Conservation (phyloP, 2,329 filamentous ascomycete genomes). For the Fusarium miscanthi region DNA sequence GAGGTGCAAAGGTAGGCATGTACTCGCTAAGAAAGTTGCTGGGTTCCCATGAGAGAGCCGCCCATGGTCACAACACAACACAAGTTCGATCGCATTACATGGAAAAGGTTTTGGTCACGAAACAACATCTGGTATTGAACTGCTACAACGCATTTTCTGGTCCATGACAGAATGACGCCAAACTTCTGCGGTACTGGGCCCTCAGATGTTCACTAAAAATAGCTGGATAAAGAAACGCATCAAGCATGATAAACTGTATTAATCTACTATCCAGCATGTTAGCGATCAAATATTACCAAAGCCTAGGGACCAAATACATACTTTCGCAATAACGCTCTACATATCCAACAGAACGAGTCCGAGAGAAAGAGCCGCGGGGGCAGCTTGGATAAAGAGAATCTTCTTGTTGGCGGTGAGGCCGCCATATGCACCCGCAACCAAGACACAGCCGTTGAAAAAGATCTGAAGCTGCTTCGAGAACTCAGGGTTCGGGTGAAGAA, state of each 20-base stretch:
- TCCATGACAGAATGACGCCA: not conserved
- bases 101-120: too few species aligned
- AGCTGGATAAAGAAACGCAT: not conserved
- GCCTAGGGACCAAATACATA: not conserved
- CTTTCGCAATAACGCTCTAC: not conserved
- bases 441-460: constrained; percentile 61
- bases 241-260: not conserved
- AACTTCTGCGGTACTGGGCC: accelerated
- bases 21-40: too few species aligned
- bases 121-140: not conserved
- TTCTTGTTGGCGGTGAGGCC: constrained; percentile 53
- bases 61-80: not conserved
- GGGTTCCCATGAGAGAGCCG: too few species aligned
- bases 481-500: constrained; percentile 57
- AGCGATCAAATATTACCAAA: not conserved
- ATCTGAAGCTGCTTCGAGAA: constrained; percentile 57
- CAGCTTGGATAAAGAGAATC: constrained; percentile 58
- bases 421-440: constrained; percentile 59
- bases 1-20: accelerated
- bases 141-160: not conserved
- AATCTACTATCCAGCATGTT: not conserved
- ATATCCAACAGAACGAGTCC: constrained; percentile 44
- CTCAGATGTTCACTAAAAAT: not conserved
- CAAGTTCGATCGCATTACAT: not conserved
- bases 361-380: constrained; percentile 47